Evolutionary conservation across 495 filamentous ascomycete genomes (phyloP), one percentile per base, ranked within the genome.

Genomic region (Articulospora tetracladia): DNA sequence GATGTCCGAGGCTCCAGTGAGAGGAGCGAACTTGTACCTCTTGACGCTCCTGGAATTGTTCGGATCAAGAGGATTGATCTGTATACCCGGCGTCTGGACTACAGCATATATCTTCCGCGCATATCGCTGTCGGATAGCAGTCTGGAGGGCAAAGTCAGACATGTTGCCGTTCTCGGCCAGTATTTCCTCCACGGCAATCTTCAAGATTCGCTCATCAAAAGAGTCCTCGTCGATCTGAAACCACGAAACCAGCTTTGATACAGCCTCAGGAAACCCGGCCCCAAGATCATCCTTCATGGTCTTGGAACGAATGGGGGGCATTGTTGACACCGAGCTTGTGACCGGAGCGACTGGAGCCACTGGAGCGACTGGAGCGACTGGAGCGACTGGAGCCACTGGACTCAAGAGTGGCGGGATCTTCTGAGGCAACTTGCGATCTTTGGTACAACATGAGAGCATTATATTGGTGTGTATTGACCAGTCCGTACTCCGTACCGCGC

Each of bases 271-370:
- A 24, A 52, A 28, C 6, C 22, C 10, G 3, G 17, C 17, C 17
- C 44, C 44, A n/a, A 47, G 44, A 47, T 52, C 24, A 3, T 52
- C 49, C 20, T 52, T 52, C 20, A 52, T 52, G 49, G 49, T 52
- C n/a, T n/a, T n/a, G n/a, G n/a, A n/a, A n/a, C n/a, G n/a, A n/a
- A n/a, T n/a, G n/a, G n/a, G n/a, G n/a, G n/a, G n/a, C n/a, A n/a
- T n/a, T n/a, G n/a, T n/a, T n/a, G n/a, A n/a, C n/a, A n/a, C n/a
- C n/a, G n/a, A n/a, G n/a, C n/a, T n/a, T n/a, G n/a, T n/a, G n/a
- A n/a, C n/a, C n/a, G n/a, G n/a, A n/a, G n/a, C n/a, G n/a, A n/a
- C n/a, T n/a, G n/a, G n/a, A n/a, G n/a, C n/a, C n/a, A n/a, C n/a
- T n/a, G n/a, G n/a, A n/a, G n/a, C n/a, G n/a, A n/a, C n/a, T n/a